Conservation (phyloP, 2,329 filamentous ascomycete genomes). For the Rutstroemia sp. region DNA sequence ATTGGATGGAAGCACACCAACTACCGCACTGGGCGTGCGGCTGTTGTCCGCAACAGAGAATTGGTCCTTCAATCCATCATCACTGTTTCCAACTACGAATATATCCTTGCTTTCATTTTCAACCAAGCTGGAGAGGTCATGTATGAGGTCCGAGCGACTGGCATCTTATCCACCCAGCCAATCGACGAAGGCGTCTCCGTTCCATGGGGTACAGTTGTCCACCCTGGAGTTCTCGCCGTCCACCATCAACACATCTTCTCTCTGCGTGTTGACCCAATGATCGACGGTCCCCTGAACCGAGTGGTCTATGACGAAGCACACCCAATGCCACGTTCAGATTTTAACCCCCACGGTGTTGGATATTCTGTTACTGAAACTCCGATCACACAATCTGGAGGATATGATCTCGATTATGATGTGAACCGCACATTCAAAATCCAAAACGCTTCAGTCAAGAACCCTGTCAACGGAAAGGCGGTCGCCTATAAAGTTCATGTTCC, state of each 20-base stretch:
- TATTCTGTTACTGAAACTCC: conserved; percentile 43
- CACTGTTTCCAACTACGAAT: conserved; percentile 67
- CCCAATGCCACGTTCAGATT: conserved; percentile 47
- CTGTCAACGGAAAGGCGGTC: conserved; percentile 45
- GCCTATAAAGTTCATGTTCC: conserved; percentile 49
- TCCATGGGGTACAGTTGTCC: conserved; percentile 61
- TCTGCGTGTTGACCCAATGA: conserved; percentile 54
- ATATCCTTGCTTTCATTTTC: conserved; percentile 65
- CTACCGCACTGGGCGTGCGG: conserved; percentile 55
- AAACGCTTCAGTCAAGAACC: conserved; percentile 44
- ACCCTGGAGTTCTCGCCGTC: conserved; percentile 59
- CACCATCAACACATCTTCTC: conserved; percentile 76
- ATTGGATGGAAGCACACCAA: conserved; percentile 66
- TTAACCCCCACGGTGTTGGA: conserved; percentile 45
- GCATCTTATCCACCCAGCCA: conserved; percentile 59
- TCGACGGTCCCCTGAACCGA: conserved; percentile 48
- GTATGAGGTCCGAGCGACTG: conserved; percentile 63
- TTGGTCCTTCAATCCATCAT: conserved; percentile 64
- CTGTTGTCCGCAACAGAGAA: conserved; percentile 55
- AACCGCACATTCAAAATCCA: conserved; percentile 53
- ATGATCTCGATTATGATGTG: conserved; percentile 38
- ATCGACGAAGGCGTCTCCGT: conserved; percentile 58
- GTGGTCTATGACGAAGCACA: conserved; percentile 52
- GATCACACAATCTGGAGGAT: conserved; percentile 38
- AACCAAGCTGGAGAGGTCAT: conserved; percentile 61